A percentile compares a stretch with the other conserved stretches of the same genome.
These are phyloP conservation scores for Arxiozyma bovina DNA, from an alignment of 1,139 yeast genomes.

Conservation along the genomic window DNA sequence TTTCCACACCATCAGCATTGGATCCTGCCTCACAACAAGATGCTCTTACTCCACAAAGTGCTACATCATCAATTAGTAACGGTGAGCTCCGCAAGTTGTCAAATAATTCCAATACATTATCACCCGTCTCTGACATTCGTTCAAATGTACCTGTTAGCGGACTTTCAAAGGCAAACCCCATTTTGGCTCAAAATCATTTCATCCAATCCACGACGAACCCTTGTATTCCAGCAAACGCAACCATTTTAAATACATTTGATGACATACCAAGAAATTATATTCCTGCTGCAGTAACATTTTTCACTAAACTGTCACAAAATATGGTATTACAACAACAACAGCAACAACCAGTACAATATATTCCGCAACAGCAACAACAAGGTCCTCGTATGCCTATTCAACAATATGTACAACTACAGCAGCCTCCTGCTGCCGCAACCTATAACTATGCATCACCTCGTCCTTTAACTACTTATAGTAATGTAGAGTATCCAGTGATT, in stretches of 20 bases:
- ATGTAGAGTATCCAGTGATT: constrained; percentile 8
- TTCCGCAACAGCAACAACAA: constrained; percentile 3
- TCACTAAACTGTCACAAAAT: constrained; percentile 21
- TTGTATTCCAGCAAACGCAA: not conserved
- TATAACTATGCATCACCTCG: not conserved
- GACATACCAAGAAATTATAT: constrained; percentile 2
- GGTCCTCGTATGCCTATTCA: not conserved
- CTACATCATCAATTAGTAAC: not conserved
- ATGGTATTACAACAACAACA: constrained; percentile 12
- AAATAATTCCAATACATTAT: not conserved
- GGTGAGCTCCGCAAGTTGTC: not conserved
- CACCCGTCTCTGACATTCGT: not conserved
- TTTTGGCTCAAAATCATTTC: not conserved
- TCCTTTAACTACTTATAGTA: not conserved
- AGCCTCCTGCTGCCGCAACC: not conserved
- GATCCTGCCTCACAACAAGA: not conserved
- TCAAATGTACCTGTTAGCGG: not conserved
- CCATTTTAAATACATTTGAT: not conserved
- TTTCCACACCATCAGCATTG: not conserved
- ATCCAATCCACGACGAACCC: not conserved
- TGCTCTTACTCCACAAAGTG: not conserved
- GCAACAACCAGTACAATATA: constrained; percentile 1
- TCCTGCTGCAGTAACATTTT: constrained; percentile 20
- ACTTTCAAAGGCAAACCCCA: not conserved
- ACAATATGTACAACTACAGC: not conserved